A percentile compares a stretch with the other conserved stretches of the same genome.
These are phyloP conservation scores for Margaritispora aquatica DNA, from an alignment of 495 filamentous ascomycete species.

Conservation along the genomic window DNA sequence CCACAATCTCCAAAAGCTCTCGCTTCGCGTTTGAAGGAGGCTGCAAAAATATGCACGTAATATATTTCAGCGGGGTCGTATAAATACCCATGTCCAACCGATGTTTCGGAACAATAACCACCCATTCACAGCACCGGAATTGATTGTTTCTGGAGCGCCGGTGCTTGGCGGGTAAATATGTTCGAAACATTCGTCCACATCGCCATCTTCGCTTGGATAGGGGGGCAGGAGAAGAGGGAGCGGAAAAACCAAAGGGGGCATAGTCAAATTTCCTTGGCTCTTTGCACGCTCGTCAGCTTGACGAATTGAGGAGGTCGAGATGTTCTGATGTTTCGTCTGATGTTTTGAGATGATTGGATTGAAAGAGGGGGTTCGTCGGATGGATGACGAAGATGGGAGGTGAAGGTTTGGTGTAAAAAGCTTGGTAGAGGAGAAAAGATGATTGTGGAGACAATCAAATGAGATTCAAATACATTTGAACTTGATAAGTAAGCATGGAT, in stretches of 20 bases:
- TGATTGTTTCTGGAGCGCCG: background rate
- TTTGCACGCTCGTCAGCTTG: background rate
- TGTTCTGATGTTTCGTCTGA: background rate
- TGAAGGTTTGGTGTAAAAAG: background rate
- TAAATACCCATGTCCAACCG: background rate
- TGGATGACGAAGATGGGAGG: background rate
- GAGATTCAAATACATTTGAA: background rate
- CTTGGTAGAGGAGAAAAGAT: background rate
- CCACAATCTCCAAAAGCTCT: background rate
- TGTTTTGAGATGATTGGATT: background rate
- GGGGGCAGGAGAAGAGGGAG: no score
- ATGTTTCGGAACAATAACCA: background rate
- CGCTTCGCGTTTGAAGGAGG: background rate
- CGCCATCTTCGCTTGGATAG: no score
- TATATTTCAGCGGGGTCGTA: slow-evolving; percentile 1
- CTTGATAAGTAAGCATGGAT: background rate
- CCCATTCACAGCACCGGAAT: background rate
- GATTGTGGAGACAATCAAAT: background rate
- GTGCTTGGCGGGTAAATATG: background rate
- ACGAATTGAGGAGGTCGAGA: background rate
- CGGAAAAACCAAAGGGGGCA: no score
- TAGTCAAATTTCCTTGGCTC: no score
- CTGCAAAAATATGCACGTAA: background rate
- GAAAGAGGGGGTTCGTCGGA: background rate
- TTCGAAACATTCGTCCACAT: no score